These are phyloP conservation scores for Zygotorulaspora chibaensis DNA, from an alignment of 805 yeast species.

Conservation along the genomic window DNA sequence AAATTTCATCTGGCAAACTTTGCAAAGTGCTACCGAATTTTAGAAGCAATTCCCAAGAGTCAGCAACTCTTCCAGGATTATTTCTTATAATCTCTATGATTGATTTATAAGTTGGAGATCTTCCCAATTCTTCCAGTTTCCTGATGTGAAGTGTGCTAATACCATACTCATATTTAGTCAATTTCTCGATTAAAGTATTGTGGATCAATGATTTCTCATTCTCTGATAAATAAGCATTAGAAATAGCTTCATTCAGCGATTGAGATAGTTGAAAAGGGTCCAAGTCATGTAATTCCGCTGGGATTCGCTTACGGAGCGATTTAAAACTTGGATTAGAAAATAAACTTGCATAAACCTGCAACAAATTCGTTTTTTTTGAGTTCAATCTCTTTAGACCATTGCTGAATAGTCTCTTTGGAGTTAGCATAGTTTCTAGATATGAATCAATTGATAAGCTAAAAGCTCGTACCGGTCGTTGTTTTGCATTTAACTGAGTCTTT, in stretches of 20 bases:
- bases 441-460: too few relatives aligned
- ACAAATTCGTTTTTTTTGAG: neutral
- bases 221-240: conserved; percentile 4
- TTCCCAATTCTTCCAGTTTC: conserved; percentile 23
- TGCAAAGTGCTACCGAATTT: conserved; percentile 20
- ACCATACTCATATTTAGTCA: conserved; percentile 31
- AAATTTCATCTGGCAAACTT: conserved; percentile 24
- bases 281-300: conserved; percentile 3
- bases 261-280: conserved; percentile 25
- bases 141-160: conserved; percentile 32
- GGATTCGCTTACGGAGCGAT: conserved; percentile 15
- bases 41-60: conserved; percentile 46
- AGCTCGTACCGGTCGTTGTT: too few relatives aligned
- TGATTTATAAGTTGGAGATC: conserved; percentile 22
- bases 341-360: conserved; percentile 6
- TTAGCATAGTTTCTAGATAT: conserved; percentile 7
- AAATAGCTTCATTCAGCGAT: conserved; percentile 14
- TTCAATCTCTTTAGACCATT: conserved; percentile 2
- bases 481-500: too few relatives aligned
- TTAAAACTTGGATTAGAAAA: conserved; percentile 18
- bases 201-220: conserved; percentile 20
- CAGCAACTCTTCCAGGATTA: conserved; percentile 52
- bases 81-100: conserved; percentile 35
- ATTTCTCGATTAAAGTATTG: conserved; percentile 29
- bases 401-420: conserved; percentile 10